A percentile compares a stretch with the other conserved stretches of the same genome.
Conservation (phyloP, 2,329 filamentous ascomycete genomes). For the Zymoseptoria tritici region DNA sequence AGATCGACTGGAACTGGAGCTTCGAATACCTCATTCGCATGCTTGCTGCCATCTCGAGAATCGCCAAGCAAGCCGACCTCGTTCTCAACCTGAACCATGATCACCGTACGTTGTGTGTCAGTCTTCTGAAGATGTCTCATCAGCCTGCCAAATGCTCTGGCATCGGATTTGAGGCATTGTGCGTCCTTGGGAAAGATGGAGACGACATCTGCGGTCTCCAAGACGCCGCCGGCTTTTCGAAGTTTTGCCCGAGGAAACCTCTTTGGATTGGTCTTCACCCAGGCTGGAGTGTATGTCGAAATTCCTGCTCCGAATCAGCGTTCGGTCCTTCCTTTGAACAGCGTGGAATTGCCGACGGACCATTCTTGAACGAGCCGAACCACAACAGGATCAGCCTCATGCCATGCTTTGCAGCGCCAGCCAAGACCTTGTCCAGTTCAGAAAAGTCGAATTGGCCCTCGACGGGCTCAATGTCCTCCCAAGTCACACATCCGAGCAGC, state of each 20-base stretch:
- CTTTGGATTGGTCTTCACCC: slow-evolving; percentile 32
- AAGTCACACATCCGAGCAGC: slow-evolving; percentile 38
- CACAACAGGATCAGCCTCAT: slow-evolving; percentile 39
- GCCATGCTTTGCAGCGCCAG: slow-evolving; percentile 32
- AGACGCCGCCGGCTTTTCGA: slow-evolving; percentile 12
- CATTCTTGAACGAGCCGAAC: slow-evolving; percentile 46
- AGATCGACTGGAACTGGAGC: slow-evolving; percentile 33
- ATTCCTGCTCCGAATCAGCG: slow-evolving; percentile 14
- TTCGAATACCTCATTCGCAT: slow-evolving; percentile 37
- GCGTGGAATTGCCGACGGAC: slow-evolving; percentile 16
- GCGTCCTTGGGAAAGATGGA: slow-evolving; percentile 33
- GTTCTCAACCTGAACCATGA: slow-evolving; percentile 54
- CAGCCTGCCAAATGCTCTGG: slow-evolving; percentile 33
- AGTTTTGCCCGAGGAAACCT: slow-evolving; percentile 30
- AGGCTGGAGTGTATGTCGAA: slow-evolving; percentile 34
- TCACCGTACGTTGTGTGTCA: slow-evolving; percentile 43
- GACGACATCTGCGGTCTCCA: slow-evolving; percentile 24
- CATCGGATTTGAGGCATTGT: slow-evolving; percentile 27
- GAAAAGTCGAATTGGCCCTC: slow-evolving; percentile 39
- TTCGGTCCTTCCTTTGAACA: neutral
- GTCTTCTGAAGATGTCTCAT: slow-evolving; percentile 37
- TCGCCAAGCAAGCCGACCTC: slow-evolving; percentile 48
- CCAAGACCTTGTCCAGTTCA: slow-evolving; percentile 36
- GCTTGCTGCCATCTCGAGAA: slow-evolving; percentile 40
- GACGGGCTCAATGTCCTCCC: slow-evolving; percentile 42